These are phyloP conservation scores for Boletus sp. DNA, from an alignment of 1,284 basidiomycete genomes.

Conservation along the genomic window DNA sequence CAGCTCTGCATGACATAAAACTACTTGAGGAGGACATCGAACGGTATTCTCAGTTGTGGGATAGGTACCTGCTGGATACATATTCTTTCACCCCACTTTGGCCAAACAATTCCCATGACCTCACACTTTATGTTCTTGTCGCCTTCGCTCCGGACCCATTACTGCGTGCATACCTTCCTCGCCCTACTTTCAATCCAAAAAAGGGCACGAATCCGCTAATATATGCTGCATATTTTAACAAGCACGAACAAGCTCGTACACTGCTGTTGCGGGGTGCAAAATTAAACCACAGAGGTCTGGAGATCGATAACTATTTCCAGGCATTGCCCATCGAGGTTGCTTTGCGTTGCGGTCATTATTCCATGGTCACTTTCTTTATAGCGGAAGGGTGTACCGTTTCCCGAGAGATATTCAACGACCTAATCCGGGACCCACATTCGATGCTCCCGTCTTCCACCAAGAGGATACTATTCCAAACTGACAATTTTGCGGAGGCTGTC, in stretches of 20 bases:
- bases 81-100: not conserved
- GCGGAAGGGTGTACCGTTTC: not conserved
- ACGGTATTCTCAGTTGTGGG: not conserved
- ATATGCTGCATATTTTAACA: not conserved
- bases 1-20: not conserved
- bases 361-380: not conserved
- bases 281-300: not conserved
- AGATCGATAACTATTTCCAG: not conserved
- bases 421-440: not conserved
- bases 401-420: not conserved
- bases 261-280: not conserved
- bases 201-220: not conserved
- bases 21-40: not conserved
- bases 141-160: not conserved
- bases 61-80: not conserved
- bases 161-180: not conserved
- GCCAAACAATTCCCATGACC: not conserved
- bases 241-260: not conserved
- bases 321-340: slow-evolving; percentile 3
- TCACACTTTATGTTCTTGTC: not conserved
- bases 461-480: not conserved
- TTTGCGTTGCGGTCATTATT: not conserved
- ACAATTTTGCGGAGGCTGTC: not conserved
- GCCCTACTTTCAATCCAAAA: not conserved
- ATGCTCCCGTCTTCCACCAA: not conserved